A percentile compares a stretch with the other conserved stretches of the same genome.
phyloP scores from a whole-genome alignment of 2,329 filamentous ascomycete genomes.

The Beauveria bassiana region DNA sequence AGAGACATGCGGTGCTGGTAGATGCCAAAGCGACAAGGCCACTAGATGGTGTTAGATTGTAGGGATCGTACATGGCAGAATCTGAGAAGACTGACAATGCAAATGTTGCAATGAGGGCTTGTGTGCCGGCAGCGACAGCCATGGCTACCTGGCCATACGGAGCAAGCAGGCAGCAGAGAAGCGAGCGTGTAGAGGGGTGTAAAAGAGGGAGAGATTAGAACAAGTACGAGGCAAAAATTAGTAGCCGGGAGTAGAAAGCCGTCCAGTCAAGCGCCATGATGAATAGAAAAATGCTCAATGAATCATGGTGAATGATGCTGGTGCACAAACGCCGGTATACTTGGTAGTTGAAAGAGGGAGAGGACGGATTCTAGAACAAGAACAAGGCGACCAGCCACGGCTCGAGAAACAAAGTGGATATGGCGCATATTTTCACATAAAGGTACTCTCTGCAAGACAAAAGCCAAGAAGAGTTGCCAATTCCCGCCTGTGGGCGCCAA shows the following conservation, averaged over 20 bases:
- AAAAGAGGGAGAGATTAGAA: slow-evolving; percentile 24
- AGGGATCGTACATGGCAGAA: not conserved
- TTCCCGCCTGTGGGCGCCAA: not conserved
- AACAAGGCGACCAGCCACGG: not conserved
- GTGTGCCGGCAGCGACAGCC: slow-evolving; percentile 35
- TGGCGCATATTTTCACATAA: not conserved
- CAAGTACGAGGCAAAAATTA: slow-evolving; percentile 9
- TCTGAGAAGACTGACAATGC: slow-evolving; percentile 37
- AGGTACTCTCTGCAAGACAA: not conserved
- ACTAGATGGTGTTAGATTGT: slow-evolving; percentile 22
- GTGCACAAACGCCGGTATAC: not conserved
- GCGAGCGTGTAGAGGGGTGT: slow-evolving; percentile 21
- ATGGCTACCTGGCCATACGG: slow-evolving; percentile 26
- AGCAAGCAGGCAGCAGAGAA: slow-evolving; percentile 1
- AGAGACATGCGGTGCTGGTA: slow-evolving; percentile 37
- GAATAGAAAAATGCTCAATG: not conserved
- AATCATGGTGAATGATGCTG: not conserved
- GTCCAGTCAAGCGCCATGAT: slow-evolving; percentile 1
- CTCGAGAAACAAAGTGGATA: slow-evolving; percentile 1
- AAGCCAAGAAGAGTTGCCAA: not conserved
- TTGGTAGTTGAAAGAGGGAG: slow-evolving; percentile 10
- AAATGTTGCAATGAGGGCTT: slow-evolving; percentile 47
- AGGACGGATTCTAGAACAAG: not conserved
- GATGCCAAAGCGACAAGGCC: slow-evolving; percentile 48
- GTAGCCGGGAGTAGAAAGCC: not conserved